Conservation (phyloP, 805 yeast species). For the Hanseniaspora taiwanica region DNA sequence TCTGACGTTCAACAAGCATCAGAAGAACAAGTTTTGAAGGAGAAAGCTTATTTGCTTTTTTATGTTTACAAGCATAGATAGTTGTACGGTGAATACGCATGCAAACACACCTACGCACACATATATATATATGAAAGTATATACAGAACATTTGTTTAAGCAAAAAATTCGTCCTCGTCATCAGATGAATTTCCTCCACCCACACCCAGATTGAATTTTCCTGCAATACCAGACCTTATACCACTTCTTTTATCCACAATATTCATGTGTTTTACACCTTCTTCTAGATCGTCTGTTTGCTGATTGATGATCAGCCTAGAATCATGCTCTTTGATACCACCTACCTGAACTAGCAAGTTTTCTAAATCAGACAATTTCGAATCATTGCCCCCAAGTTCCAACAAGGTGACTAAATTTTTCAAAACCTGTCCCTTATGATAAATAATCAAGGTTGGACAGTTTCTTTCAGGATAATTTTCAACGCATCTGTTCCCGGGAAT, state of each 20-base stretch:
- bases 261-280: conserved; percentile 35
- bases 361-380: conserved; percentile 62
- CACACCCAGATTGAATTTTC: conserved; percentile 21
- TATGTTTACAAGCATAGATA: conserved; percentile 46
- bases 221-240: conserved; percentile 29
- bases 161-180: conserved; percentile 37
- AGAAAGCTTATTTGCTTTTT: conserved; percentile 72
- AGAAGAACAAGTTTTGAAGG: conserved; percentile 48
- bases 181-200: conserved; percentile 31
- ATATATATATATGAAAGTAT: background rate
- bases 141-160: conserved; percentile 15
- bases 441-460: conserved; percentile 82
- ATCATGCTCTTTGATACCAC: conserved; percentile 56
- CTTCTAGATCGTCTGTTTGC: conserved; percentile 43
- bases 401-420: conserved; percentile 69
- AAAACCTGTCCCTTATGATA: conserved; percentile 69
- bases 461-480: conserved; percentile 79
- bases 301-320: conserved; percentile 49
- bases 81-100: too few species aligned
- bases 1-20: conserved; percentile 58
- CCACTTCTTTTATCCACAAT: conserved; percentile 38
- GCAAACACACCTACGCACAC: background rate
- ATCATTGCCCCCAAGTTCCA: conserved; percentile 74
- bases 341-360: conserved; percentile 48
- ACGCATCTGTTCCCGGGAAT: conserved; percentile 85